Evolutionary conservation across 305 asterid genomes (phyloP).

Genomic region (Solanum chacoense): DNA sequence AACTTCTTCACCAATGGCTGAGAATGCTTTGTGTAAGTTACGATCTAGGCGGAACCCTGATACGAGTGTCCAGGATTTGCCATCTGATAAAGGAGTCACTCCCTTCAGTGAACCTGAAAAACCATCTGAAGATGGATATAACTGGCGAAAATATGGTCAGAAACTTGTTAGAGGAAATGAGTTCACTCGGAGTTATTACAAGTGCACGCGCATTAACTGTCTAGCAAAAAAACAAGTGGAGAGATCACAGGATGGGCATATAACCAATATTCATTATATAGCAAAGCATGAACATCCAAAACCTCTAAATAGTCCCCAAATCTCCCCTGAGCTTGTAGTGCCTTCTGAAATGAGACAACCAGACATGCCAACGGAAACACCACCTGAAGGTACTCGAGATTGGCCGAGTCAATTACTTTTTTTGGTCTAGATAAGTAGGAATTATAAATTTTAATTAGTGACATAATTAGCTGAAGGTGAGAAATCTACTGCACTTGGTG

Average conservation of each 20-base stretch:
- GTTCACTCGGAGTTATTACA: slow-evolving; percentile 81
- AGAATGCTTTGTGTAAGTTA: slow-evolving; percentile 63
- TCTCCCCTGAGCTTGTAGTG: slow-evolving; percentile 16
- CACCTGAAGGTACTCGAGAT: slow-evolving; percentile 38
- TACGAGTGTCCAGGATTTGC: slow-evolving; percentile 26
- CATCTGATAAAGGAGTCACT: slow-evolving; percentile 33
- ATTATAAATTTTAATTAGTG: neutral
- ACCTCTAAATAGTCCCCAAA: slow-evolving; percentile 40
- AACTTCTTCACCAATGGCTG: slow-evolving; percentile 26
- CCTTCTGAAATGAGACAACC: slow-evolving; percentile 25
- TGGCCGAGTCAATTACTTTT: slow-evolving; percentile 12
- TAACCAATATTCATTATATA: slow-evolving; percentile 58
- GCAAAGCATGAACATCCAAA: slow-evolving; percentile 67
- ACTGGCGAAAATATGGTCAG: slow-evolving; percentile 98
- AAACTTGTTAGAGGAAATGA: slow-evolving; percentile 81
- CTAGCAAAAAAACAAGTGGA: slow-evolving; percentile 77
- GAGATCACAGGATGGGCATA: slow-evolving; percentile 59
- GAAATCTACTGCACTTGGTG: slow-evolving; percentile 9
- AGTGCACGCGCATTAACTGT: slow-evolving; percentile 64
- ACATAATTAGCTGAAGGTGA: slow-evolving; percentile 3
- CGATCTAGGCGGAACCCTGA: slow-evolving; percentile 77
- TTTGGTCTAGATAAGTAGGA: neutral
- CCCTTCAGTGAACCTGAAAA: slow-evolving; percentile 36
- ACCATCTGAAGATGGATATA: slow-evolving; percentile 69
- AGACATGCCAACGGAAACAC: slow-evolving; percentile 19